phyloP scores from a whole-genome alignment of 2,329 filamentous ascomycete species.

The Lecanicillium sp. region DNA sequence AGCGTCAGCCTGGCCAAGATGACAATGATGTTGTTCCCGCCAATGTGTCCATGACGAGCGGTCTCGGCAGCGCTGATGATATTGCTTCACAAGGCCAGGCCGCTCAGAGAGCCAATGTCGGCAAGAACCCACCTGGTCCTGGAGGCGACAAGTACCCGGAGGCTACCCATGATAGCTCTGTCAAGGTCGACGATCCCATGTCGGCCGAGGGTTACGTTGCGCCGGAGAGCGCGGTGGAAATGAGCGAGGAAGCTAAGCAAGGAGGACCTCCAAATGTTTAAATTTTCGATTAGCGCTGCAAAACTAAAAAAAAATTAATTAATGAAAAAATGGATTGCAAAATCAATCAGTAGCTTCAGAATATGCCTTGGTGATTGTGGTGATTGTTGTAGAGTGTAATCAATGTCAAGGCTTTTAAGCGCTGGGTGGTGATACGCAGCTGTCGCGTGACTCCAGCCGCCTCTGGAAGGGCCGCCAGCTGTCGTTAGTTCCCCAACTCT shows the following conservation, averaged over 20 bases:
- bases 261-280: too few species aligned
- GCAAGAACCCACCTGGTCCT: conserved; percentile 23
- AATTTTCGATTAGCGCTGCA: too few species aligned
- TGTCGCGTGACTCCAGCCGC: neutral
- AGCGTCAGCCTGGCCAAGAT: conserved; percentile 22
- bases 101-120: conserved; percentile 30
- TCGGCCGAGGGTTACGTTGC: conserved; percentile 32
- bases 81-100: conserved; percentile 25
- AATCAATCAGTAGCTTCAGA: too few species aligned
- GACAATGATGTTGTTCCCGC: conserved; percentile 26
- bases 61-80: conserved; percentile 17
- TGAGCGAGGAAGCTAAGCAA: conserved; percentile 17
- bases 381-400: too few species aligned
- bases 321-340: too few species aligned
- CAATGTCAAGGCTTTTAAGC: too few species aligned
- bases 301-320: too few species aligned
- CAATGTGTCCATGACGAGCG: conserved; percentile 14
- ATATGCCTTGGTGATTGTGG: too few species aligned
- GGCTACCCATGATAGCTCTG: conserved; percentile 29
- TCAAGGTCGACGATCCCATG: conserved; percentile 33
- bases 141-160: conserved; percentile 32
- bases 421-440: too few species aligned
- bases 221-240: conserved; percentile 30
- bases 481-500: too few species aligned
- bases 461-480: too few species aligned